These are phyloP conservation scores for Cladosporium sp. DNA, from an alignment of 2,329 filamentous ascomycete genomes.

Conservation along the genomic window DNA sequence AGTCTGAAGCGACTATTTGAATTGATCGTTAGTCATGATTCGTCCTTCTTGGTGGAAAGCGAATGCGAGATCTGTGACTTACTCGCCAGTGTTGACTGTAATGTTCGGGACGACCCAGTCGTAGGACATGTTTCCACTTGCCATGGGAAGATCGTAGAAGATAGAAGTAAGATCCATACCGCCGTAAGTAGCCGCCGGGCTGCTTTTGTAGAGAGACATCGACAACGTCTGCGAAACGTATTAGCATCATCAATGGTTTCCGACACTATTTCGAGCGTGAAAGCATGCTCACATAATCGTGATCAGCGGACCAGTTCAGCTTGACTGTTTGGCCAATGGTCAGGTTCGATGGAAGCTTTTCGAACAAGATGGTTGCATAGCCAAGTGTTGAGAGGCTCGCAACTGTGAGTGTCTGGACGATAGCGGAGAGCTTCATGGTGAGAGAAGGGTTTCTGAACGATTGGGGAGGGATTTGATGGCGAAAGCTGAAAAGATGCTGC, in stretches of 20 bases:
- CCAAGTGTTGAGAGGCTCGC: background rate
- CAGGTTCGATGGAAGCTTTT: background rate
- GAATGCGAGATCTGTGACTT: background rate
- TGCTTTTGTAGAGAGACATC: background rate
- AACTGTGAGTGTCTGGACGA: background rate
- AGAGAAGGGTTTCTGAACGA: background rate
- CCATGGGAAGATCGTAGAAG: background rate
- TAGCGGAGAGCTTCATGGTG: background rate
- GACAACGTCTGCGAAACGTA: background rate
- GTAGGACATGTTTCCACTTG: conserved; percentile 3
- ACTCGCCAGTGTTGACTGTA: background rate
- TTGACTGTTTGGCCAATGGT: background rate
- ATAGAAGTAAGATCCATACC: background rate
- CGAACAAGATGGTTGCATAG: background rate
- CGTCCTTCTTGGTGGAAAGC: background rate
- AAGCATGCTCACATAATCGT: background rate
- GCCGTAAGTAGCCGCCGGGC: background rate
- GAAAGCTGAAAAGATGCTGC: background rate
- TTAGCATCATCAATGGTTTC: background rate
- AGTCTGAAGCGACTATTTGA: background rate
- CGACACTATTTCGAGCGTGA: background rate
- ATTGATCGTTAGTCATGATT: background rate
- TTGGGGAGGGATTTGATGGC: background rate
- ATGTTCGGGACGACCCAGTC: background rate
- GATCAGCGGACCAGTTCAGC: background rate